Percentiles rank a stretch among this genome's conserved stretches.
Conservation (phyloP, 2,329 filamentous ascomycete species). For the Talaromyces pinophilus region DNA sequence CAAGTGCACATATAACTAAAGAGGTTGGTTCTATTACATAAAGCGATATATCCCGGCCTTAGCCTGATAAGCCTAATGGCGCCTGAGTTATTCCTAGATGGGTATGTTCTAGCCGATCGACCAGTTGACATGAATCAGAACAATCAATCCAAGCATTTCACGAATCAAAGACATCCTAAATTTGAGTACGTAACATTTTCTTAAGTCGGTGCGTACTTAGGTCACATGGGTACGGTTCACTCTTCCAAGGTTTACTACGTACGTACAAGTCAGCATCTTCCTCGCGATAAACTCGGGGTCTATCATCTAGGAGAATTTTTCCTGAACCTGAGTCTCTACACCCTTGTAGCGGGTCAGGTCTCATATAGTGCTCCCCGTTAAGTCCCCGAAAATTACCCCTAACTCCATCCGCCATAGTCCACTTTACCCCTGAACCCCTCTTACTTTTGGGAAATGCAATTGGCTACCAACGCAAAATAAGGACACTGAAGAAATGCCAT, state of each 20-base stretch:
- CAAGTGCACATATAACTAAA: neutral
- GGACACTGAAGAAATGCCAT: neutral
- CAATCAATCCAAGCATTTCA: neutral
- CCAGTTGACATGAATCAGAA: neutral
- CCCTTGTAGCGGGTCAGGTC: neutral
- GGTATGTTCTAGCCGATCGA: too few relatives aligned
- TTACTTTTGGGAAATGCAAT: neutral
- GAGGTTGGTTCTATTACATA: neutral
- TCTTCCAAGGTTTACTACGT: neutral
- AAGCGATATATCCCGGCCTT: neutral
- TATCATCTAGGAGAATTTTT: too few relatives aligned
- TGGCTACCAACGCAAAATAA: neutral
- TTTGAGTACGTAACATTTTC: neutral
- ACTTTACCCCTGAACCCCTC: constrained; percentile 1
- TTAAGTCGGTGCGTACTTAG: neutral
- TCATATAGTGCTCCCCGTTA: too few relatives aligned
- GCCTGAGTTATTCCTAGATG: too few relatives aligned
- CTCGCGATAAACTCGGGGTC: neutral
- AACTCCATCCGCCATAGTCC: neutral
- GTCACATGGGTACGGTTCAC: neutral
- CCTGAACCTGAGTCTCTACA: neutral
- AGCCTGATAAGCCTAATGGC: neutral
- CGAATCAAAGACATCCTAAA: neutral
- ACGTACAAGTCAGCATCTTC: neutral
- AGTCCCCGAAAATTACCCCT: neutral